These are phyloP conservation scores for Aspergillus carlsbadensis DNA, from an alignment of 495 filamentous ascomycete species.

Conservation along the genomic window DNA sequence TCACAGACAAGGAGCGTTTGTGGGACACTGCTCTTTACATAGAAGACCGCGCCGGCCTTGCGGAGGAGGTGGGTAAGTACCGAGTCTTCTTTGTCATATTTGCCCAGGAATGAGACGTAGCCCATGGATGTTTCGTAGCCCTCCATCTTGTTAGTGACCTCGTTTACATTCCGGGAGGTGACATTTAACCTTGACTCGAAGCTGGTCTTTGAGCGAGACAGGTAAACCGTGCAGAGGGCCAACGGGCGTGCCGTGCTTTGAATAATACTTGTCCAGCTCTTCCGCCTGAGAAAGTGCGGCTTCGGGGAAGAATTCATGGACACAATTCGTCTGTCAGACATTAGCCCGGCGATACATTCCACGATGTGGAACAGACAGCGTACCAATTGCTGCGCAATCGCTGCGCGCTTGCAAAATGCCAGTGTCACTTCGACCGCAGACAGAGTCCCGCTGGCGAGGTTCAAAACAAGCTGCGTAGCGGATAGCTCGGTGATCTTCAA, in stretches of 20 bases:
- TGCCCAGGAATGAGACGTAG: conserved; percentile 26
- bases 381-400: conserved; percentile 43
- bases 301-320: conserved; percentile 56
- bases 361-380: background rate
- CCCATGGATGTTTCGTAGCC: conserved; percentile 45
- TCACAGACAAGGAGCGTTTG: background rate
- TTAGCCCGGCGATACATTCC: background rate
- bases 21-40: background rate
- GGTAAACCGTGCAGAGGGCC: conserved; percentile 64
- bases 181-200: conserved; percentile 52
- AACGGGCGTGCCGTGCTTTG: conserved; percentile 36
- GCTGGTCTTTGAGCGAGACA: conserved; percentile 62
- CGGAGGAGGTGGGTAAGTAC: background rate
- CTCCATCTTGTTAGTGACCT: too few relatives aligned
- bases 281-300: conserved; percentile 54
- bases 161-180: too few relatives aligned
- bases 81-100: conserved; percentile 5
- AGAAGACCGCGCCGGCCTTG: background rate
- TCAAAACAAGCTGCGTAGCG: conserved; percentile 31
- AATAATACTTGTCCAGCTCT: conserved; percentile 54
- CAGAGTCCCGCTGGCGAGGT: conserved; percentile 33
- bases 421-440: conserved; percentile 37
- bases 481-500: conserved; percentile 38
- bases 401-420: conserved; percentile 48
- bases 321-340: conserved; percentile 43